These are phyloP conservation scores for Mortierella hygrophila DNA, from an alignment of 192 early-diverging fungal genomes.

Conservation along the genomic window DNA sequence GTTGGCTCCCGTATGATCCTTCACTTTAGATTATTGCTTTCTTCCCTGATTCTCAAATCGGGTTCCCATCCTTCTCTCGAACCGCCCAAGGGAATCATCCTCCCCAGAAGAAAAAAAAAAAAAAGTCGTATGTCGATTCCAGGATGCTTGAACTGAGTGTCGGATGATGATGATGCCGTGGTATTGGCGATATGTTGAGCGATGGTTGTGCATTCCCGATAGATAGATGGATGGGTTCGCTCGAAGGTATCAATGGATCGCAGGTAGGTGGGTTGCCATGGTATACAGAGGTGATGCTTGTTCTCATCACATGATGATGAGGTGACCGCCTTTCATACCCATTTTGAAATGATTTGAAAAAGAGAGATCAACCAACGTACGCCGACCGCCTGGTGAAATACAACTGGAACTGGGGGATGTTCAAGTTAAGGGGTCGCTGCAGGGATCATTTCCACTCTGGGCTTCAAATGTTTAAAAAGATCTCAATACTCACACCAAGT, in stretches of 20 bases:
- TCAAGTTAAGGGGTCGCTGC: neutral
- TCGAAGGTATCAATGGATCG: slow-evolving; percentile 16
- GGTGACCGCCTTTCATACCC: slow-evolving; percentile 24
- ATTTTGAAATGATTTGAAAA: slow-evolving; percentile 45
- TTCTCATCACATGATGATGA: neutral
- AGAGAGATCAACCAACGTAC: slow-evolving; percentile 15
- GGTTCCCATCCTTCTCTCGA: neutral
- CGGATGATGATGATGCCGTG: neutral
- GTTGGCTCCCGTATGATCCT: neutral
- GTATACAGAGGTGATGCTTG: neutral
- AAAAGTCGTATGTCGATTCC: neutral
- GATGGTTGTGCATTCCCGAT: neutral
- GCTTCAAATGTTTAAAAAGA: neutral
- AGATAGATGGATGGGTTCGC: neutral
- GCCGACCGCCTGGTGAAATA: neutral
- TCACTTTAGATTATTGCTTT: neutral
- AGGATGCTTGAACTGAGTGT: neutral
- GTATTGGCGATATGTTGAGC: neutral
- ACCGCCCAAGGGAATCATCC: neutral
- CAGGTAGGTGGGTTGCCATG: neutral
- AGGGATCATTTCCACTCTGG: neutral
- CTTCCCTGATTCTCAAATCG: neutral
- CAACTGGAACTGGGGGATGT: neutral
- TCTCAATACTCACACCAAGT: too few relatives aligned
- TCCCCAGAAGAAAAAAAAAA: neutral